phyloP scores from a whole-genome alignment of 805 yeast species.

The Saturnispora dispora region DNA sequence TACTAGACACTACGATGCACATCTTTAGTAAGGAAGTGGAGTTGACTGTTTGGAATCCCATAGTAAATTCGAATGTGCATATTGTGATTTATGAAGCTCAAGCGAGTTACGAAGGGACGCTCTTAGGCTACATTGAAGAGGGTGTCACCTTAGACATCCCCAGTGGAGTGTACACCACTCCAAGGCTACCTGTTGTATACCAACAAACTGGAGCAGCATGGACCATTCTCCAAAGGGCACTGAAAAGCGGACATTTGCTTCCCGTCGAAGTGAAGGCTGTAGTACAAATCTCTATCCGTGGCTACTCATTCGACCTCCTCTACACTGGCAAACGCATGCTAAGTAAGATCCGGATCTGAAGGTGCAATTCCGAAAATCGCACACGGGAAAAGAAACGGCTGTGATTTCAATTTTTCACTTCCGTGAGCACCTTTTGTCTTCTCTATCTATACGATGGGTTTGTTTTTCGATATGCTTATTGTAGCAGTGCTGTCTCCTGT shows the following conservation, averaged over 20 bases:
- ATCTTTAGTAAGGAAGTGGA: conserved; percentile 46
- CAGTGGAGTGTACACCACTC: conserved; percentile 45
- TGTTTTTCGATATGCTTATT: conserved; percentile 13
- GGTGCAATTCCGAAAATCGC: neutral
- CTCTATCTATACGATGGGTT: conserved; percentile 6
- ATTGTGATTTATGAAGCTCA: conserved; percentile 36
- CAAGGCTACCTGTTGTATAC: conserved; percentile 40
- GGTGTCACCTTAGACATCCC: conserved; percentile 24
- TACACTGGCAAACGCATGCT: conserved; percentile 38
- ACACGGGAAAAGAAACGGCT: neutral
- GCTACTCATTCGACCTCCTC: conserved; percentile 32
- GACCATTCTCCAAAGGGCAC: conserved; percentile 41
- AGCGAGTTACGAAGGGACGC: conserved; percentile 38
- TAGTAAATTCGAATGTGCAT: conserved; percentile 36
- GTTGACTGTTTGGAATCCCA: conserved; percentile 45
- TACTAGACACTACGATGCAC: conserved; percentile 44
- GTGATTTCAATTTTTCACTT: neutral
- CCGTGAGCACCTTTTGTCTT: neutral
- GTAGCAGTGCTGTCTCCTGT: conserved; percentile 13
- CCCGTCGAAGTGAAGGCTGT: conserved; percentile 31
- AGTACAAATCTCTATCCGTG: conserved; percentile 32
- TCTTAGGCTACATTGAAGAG: conserved; percentile 28
- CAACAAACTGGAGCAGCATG: conserved; percentile 33
- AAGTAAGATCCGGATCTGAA: conserved; percentile 30
- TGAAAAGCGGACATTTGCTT: conserved; percentile 42